Percentiles rank a stretch among this genome's conserved stretches.
phyloP scores from a whole-genome alignment of 371 early-diverging fungal species.

The Apophysomyces variabilis region DNA sequence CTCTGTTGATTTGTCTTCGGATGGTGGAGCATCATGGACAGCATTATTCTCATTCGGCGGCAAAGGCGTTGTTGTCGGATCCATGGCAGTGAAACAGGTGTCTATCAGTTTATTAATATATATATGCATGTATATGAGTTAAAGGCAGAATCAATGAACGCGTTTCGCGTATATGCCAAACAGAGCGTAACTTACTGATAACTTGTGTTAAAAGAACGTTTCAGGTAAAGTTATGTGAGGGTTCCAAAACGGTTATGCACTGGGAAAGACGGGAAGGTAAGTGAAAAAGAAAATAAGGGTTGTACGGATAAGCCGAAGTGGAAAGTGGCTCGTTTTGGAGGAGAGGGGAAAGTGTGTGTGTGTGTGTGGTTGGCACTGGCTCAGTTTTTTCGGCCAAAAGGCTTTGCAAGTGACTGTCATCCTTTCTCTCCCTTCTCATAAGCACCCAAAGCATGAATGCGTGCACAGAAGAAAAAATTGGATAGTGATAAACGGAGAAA shows the following conservation, averaged over 20 bases:
- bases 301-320: neutral
- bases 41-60: neutral
- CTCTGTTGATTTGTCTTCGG: neutral
- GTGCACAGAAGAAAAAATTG: too few species aligned
- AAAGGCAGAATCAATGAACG: neutral
- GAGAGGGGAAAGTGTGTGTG: neutral
- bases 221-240: too few species aligned
- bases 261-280: neutral
- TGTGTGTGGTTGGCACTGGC: too few species aligned
- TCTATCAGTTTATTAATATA: neutral
- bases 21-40: neutral
- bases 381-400: neutral
- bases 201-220: too few species aligned
- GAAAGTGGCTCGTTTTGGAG: neutral
- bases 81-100: neutral
- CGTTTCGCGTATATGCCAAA: neutral
- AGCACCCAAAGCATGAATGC: too few species aligned
- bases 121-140: too few species aligned
- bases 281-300: neutral
- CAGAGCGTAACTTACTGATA: too few species aligned
- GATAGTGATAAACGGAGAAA: too few species aligned
- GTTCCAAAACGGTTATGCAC: too few species aligned
- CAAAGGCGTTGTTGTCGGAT: neutral
- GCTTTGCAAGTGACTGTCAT: constrained; percentile 7
- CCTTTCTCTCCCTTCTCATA: neutral